Evolutionary conservation across 1,284 basidiomycete genomes (phyloP).

Genomic region (Sporisorium reilianum): DNA sequence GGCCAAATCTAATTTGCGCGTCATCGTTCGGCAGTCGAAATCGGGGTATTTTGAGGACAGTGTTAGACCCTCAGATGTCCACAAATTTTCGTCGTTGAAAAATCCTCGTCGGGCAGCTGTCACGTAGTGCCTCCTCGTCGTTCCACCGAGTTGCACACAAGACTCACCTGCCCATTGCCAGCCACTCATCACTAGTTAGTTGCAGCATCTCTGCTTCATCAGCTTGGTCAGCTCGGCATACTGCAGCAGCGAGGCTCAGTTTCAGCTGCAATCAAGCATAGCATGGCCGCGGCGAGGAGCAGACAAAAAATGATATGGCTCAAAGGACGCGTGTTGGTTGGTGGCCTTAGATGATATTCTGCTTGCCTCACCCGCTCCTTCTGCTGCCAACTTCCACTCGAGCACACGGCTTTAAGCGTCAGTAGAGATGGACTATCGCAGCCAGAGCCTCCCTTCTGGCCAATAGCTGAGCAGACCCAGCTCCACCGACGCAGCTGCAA

Average conservation of each 20-base stretch:
- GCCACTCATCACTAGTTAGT: background rate
- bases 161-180: background rate
- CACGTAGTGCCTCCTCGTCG: background rate
- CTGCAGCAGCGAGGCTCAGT: background rate
- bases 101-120: too few species aligned
- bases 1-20: background rate
- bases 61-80: background rate
- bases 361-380: background rate
- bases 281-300: background rate
- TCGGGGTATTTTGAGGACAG: background rate
- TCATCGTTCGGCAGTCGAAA: background rate
- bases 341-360: background rate
- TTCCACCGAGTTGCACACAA: too few species aligned
- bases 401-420: background rate
- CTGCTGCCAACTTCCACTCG: background rate
- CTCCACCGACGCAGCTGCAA: constrained; percentile 3
- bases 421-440: background rate
- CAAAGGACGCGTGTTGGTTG: constrained; percentile 26
- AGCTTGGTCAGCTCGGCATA: background rate
- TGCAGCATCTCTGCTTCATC: background rate
- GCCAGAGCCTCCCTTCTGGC: background rate
- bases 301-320: constrained; percentile 44
- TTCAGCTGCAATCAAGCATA: background rate
- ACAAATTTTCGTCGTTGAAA: too few species aligned
- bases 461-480: background rate